These are phyloP conservation scores for Sphenostylis stenocarpa DNA, from an alignment of 306 rosid genomes.

Conservation along the genomic window DNA sequence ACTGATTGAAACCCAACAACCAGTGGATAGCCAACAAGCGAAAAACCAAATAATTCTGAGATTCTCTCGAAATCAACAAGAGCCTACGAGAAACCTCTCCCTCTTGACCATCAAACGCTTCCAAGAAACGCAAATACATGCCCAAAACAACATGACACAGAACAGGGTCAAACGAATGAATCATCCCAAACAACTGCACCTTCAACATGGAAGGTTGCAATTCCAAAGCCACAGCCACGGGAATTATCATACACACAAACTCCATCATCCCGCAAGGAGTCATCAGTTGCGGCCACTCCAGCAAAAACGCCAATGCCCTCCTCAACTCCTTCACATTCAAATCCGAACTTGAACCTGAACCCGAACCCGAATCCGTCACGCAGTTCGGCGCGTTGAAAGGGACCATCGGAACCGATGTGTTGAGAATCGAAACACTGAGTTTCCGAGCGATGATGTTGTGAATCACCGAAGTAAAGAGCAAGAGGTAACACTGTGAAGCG, in stretches of 20 bases:
- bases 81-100: constrained; percentile 63
- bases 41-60: constrained; percentile 74
- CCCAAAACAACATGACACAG: constrained; percentile 79
- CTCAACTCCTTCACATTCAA: constrained; percentile 79
- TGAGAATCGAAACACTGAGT: constrained; percentile 60
- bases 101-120: constrained; percentile 86
- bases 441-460: constrained; percentile 54
- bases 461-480: constrained; percentile 67
- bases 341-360: constrained; percentile 25
- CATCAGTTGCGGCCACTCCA: constrained; percentile 86
- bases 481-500: constrained; percentile 74
- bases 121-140: constrained; percentile 66
- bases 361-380: constrained; percentile 23
- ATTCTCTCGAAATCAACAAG: constrained; percentile 65
- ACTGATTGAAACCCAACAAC: constrained; percentile 75
- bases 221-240: constrained; percentile 74
- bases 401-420: constrained; percentile 60
- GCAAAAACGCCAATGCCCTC: constrained; percentile 80
- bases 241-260: constrained; percentile 65
- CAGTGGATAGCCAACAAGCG: constrained; percentile 85
- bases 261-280: constrained; percentile 90
- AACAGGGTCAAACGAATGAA: constrained; percentile 79
- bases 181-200: constrained; percentile 91
- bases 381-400: constrained; percentile 71
- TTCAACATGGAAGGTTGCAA: constrained; percentile 86